Evolutionary conservation across 768 basidiomycete species (phyloP).

Genomic region (Hypholoma fasciculare): DNA sequence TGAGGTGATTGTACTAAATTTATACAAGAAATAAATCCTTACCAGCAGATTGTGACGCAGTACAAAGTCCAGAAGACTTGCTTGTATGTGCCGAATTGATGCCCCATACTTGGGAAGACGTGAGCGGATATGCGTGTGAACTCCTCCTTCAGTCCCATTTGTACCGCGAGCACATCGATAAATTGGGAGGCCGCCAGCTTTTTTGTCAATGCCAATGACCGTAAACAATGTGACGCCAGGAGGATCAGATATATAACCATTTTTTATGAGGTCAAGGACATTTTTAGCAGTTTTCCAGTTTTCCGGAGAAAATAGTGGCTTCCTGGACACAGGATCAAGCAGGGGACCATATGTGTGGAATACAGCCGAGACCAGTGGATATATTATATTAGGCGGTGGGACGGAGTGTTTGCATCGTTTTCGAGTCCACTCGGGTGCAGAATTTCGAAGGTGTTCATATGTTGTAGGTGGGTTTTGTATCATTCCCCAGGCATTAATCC

Average conservation of each 20-base stretch:
- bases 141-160: conserved; percentile 33
- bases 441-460: conserved; percentile 5
- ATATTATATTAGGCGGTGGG: conserved; percentile 30
- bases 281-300: conserved; percentile 30
- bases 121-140: conserved; percentile 28
- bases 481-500: conserved; percentile 20
- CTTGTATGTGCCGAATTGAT: conserved; percentile 21
- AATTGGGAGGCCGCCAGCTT: conserved; percentile 19
- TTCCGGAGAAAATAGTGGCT: conserved; percentile 27
- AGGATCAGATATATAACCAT: conserved; percentile 22
- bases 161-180: conserved; percentile 29
- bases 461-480: conserved; percentile 4
- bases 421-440: conserved; percentile 25
- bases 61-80: conserved; percentile 22
- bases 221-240: conserved; percentile 26
- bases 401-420: conserved; percentile 25
- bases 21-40: no score
- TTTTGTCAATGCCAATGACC: conserved; percentile 17
- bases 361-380: conserved; percentile 22
- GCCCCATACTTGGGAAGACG: conserved; percentile 21
- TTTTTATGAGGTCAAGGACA: conserved; percentile 24
- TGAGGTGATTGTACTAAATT: no score
- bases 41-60: conserved; percentile 10
- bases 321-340: conserved; percentile 26
- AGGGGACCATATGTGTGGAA: conserved; percentile 33